Percentiles rank a stretch among this genome's conserved stretches.
Evolutionary conservation across 2,329 filamentous ascomycete species (phyloP).

Genomic region (Clonostachys rhizophaga): DNA sequence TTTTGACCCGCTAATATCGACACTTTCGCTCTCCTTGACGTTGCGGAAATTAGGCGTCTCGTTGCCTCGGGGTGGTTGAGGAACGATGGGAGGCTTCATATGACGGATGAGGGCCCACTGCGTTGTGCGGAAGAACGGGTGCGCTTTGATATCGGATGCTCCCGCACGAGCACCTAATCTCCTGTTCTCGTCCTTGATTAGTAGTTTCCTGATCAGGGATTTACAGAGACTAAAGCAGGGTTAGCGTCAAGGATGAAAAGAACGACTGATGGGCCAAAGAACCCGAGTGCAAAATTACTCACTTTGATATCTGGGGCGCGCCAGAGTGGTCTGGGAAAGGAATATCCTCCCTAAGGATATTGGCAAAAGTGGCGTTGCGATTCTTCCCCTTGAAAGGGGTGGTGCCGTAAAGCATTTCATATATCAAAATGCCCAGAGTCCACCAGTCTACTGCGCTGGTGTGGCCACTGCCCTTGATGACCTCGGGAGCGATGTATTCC

Average conservation of each 20-base stretch:
- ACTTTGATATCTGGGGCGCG: constrained; percentile 87
- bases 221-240: constrained; percentile 73
- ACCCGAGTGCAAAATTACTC: constrained; percentile 30
- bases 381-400: constrained; percentile 99
- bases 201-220: constrained; percentile 87
- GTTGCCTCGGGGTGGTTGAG: constrained; percentile 81
- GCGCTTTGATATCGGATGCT: constrained; percentile 92
- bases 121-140: constrained; percentile 93
- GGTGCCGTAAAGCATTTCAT: constrained; percentile 98
- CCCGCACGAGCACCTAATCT: constrained; percentile 90
- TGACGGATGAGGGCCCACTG: constrained; percentile 97
- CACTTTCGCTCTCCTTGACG: constrained; percentile 94
- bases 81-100: constrained; percentile 96
- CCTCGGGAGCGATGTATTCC: constrained; percentile 97
- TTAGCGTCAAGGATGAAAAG: constrained; percentile 5
- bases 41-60: constrained; percentile 98
- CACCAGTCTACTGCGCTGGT: constrained; percentile 99
- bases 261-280: background rate
- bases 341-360: constrained; percentile 92
- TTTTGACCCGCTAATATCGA: constrained; percentile 69
- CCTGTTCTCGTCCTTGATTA: constrained; percentile 97
- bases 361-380: constrained; percentile 94
- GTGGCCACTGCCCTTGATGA: constrained; percentile 97
- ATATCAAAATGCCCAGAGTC: constrained; percentile 95
- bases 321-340: constrained; percentile 89